Conservation (phyloP, 2,329 filamentous ascomycete genomes). For the Aspergillus puulaauensis region DNA sequence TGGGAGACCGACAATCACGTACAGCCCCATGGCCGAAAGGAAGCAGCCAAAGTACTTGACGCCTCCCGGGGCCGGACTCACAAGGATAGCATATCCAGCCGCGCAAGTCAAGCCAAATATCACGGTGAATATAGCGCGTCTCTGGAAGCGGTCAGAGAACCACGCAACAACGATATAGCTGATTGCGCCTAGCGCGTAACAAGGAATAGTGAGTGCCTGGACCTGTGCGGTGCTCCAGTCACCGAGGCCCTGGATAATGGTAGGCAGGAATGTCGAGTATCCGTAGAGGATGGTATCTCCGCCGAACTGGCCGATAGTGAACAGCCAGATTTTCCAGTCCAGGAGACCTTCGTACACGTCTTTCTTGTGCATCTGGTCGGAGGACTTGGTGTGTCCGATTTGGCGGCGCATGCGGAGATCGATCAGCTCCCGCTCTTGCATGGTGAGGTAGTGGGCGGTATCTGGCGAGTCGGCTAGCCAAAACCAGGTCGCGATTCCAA, state of each 20-base stretch:
- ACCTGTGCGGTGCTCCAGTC: constrained; percentile 5
- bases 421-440: constrained; percentile 8
- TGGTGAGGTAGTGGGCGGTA: constrained; percentile 6
- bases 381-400: constrained; percentile 12
- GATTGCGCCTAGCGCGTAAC: constrained; percentile 9
- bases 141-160: constrained; percentile 7
- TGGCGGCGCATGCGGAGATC: constrained; percentile 9
- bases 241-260: constrained; percentile 9
- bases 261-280: constrained; percentile 9
- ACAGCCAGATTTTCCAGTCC: constrained; percentile 10
- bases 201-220: constrained; percentile 11
- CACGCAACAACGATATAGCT: constrained; percentile 8
- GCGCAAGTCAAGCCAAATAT: constrained; percentile 1
- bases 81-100: constrained; percentile 5
- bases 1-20: constrained; percentile 10
- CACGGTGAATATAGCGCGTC: constrained; percentile 4
- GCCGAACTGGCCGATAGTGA: constrained; percentile 11
- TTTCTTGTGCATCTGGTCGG: constrained; percentile 12
- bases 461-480: constrained; percentile 10
- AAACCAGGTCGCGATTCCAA: constrained; percentile 8
- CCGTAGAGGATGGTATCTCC: constrained; percentile 9
- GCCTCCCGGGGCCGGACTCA: background rate
- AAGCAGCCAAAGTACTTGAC: constrained; percentile 15
- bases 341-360: constrained; percentile 7
- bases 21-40: constrained; percentile 7